phyloP scores from a whole-genome alignment of 148 eudicot species.

The Diospyros kaki region DNA sequence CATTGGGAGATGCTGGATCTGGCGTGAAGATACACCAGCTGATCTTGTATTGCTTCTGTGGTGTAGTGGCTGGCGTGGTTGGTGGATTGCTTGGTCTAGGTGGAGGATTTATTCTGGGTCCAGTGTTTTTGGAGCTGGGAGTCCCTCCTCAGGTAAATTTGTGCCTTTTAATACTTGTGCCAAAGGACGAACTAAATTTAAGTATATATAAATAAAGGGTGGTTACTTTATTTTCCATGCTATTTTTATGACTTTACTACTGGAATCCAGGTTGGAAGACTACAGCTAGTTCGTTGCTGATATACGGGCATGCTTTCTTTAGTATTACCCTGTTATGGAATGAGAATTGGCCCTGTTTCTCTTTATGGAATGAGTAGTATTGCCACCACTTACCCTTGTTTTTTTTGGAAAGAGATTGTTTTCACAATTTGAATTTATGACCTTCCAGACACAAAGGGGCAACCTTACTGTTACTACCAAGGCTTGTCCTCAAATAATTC shows the following conservation, averaged over 20 bases:
- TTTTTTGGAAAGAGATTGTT: too few species aligned
- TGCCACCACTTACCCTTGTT: too few species aligned
- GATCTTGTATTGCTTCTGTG: slow-evolving; percentile 44
- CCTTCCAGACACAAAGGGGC: too few species aligned
- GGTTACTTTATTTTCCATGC: background rate
- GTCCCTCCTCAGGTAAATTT: slow-evolving; percentile 83
- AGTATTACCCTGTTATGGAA: background rate
- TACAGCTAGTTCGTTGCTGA: background rate
- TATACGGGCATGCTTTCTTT: background rate
- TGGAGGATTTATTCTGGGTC: slow-evolving; percentile 87
- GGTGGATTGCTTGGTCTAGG: slow-evolving; percentile 91
- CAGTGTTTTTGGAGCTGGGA: slow-evolving; percentile 79
- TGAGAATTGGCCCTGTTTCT: too few species aligned
- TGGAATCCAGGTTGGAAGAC: background rate
- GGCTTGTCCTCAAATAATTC: background rate
- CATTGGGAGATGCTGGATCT: slow-evolving; percentile 48
- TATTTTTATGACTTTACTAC: background rate
- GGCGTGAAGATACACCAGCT: slow-evolving; percentile 51
- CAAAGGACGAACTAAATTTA: background rate
- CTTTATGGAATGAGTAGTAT: too few species aligned
- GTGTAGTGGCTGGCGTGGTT: slow-evolving; percentile 70
- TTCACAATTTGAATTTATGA: too few species aligned
- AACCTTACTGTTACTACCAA: too few species aligned
- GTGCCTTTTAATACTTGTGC: background rate
- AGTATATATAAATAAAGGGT: background rate